Base-by-base conservation (phyloP, 148 eudicot species). In the Rhododendron mucronatum region DNA sequence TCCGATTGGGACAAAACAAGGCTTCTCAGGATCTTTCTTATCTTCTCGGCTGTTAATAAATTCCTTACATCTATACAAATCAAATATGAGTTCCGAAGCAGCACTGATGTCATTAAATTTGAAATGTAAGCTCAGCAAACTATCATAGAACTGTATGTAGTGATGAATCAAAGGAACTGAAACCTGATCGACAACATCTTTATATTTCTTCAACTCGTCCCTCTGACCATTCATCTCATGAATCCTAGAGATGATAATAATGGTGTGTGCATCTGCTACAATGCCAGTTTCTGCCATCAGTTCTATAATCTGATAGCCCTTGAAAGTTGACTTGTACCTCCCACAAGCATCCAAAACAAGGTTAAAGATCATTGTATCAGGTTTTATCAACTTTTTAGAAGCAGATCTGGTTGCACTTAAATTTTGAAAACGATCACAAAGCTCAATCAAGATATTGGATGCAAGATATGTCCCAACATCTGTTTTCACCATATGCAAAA, bases 401-500 rank as follows among this genome's bases (percentile, higher is more conserved):
- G 84, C 87, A 61, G 92, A 87, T 74, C 87, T 92, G 35, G 90
- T 90, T 51, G 69, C 84, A 71, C 76, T 88, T 28, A 86, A 78
- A 48, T 59, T 82, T 79, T 73, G 86, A 83, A 88, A 88, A 61
- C 48, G 84, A 44, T 88, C 91, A 91, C 94, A 94, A 84, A 95
- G 91, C 82, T 95, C 95, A 53, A 90, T 55, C 89, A 97, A 93
- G 74, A 94, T 87, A 91, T 95, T 97, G 28, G 98, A 93, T 45
- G 95, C 94, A 85, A 97, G 84, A 87, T 73, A 84, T 15, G 92
- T 85, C 67, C 99, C 99, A 75, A 87, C 88, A 84, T 93, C 93
- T 47, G 94, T 92, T 91, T 92, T 95, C 76, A 93, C 96, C 91
- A 97, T 92, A 93, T 97, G 98, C 90, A 95, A 89, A 82, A 94